phyloP scores from a whole-genome alignment of 768 basidiomycete species.

The Gymnopilus junonius region DNA sequence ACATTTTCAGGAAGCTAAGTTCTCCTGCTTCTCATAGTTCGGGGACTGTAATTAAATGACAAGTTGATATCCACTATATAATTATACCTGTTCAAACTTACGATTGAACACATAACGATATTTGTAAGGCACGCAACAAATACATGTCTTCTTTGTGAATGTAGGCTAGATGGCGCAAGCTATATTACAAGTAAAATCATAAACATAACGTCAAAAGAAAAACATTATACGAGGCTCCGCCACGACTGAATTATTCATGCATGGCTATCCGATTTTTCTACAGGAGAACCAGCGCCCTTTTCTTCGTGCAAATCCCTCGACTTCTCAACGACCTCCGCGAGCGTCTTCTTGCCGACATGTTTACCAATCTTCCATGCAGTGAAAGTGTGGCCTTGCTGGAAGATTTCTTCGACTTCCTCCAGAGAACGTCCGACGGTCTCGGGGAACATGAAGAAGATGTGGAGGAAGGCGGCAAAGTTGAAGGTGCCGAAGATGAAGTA shows the following conservation, averaged over 20 bases:
- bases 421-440: conserved; percentile 76
- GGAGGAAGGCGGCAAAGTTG: conserved; percentile 73
- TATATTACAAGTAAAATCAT: not conserved
- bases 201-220: conserved; percentile 14
- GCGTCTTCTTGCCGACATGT: conserved; percentile 64
- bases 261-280: conserved; percentile 16
- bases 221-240: not conserved
- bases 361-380: conserved; percentile 72
- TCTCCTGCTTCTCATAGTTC: not conserved
- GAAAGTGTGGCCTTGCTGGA: conserved; percentile 69
- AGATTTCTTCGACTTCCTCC: conserved; percentile 82
- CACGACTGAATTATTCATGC: conserved; percentile 18
- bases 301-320: conserved; percentile 38
- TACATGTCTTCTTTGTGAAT: not conserved
- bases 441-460: conserved; percentile 80
- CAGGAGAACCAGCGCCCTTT: conserved; percentile 46
- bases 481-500: conserved; percentile 82
- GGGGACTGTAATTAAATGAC: not conserved
- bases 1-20: not conserved
- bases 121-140: not conserved
- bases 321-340: conserved; percentile 52
- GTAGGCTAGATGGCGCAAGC: conserved; percentile 30
- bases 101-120: no score
- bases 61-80: no score
- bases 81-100: no score